Evolutionary conservation across 441 rosid species (phyloP), one percentile per base, ranked within the genome.

Genomic region (Lepidium campestre): DNA sequence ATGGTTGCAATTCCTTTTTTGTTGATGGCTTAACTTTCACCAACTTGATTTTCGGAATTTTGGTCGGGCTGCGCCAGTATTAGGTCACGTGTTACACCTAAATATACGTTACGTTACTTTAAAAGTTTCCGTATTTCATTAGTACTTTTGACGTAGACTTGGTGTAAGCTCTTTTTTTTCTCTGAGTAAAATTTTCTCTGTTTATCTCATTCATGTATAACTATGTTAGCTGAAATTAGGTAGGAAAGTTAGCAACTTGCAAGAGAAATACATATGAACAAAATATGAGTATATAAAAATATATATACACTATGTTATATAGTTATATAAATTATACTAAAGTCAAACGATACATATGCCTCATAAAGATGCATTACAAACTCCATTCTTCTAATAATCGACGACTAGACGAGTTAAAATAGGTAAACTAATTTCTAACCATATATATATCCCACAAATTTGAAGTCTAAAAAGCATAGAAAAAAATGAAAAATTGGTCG

Each of bases 21-120:
- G 32, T 29, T 29, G 90, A 76, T 90, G 73, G 83, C 91, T 86
- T 78, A 85, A 85, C 83, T 45, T 78, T 79, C 78, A 86, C 79
- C 86, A 80, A 85, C 48, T 72, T 34, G 23, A 18, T 17, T 19
- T 41, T 18, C 39, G 34, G 35, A 57, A 18, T 41, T 73, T 71
- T 70, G 57, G 62, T 68, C 57, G 39, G 52, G 20, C 23, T 62
- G 59, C 57, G 10, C 60, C 63, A 46, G 56, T 48, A 60, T 70
- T 71, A 72, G 73, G 77, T 71, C 53, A 70, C 29, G 57, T 47
- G 65, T 69, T 69, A 47, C 59, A 60, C 64, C 63, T 62, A 58
- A 49, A 71, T 14, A 53, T 64, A 19, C 29, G 8, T 29, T 29
- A 29, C 2, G 6, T 27, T 27, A 27, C n/a, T n/a, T 29, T 32